Evolutionary conservation across 768 basidiomycete genomes (phyloP), one percentile per base, ranked within the genome.

Genomic region (Nevesoporus exiguus): DNA sequence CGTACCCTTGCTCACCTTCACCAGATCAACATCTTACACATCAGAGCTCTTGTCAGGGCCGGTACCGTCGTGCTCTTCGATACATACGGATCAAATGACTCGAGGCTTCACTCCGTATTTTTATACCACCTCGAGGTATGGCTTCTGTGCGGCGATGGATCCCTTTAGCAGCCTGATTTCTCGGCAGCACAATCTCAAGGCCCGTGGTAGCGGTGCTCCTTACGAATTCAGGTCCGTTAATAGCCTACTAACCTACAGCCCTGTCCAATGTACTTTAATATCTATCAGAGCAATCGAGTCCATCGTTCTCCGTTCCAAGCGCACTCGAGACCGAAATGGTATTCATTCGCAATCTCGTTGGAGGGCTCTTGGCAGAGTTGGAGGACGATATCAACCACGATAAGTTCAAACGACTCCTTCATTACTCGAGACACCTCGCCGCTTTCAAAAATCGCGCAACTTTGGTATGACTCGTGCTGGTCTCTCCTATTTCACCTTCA

Each of bases 261-360:
- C 52, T 42, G 27, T 30, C 46, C 50, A 47, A 56, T 19, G 27
- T 9, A 33, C 30, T 48, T 64, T 65, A 51, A 64, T 56, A 49
- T 61, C 56, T 22, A 52, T n/a, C 66, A 94, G 95, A 51, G 96
- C 96, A 3, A 77, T 98, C 36, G 96, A 98, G 62, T 95, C 94
- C 1, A 86, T 97, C 53, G 76, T 98, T 40, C 81, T 96, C 93
- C 37, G 92, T 96, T 10, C 74, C 94, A 52, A 90, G 89, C 59
- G 94, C 96, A 5, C 77, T 98, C 22, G 96, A 98, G 73, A 92
- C 93, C 30, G 96, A 98, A 73, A 90, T 98, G 89, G 88, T 88
- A 14, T 95, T 95, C 66, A 91, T 93, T 48, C 85, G 95, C 31
- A 88, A 89, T 57, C 83, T 97, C 34, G 90, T 98, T 48, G 90